phyloP scores from a whole-genome alignment of 495 filamentous ascomycete species.

The Pseudevernia furfuracea region DNA sequence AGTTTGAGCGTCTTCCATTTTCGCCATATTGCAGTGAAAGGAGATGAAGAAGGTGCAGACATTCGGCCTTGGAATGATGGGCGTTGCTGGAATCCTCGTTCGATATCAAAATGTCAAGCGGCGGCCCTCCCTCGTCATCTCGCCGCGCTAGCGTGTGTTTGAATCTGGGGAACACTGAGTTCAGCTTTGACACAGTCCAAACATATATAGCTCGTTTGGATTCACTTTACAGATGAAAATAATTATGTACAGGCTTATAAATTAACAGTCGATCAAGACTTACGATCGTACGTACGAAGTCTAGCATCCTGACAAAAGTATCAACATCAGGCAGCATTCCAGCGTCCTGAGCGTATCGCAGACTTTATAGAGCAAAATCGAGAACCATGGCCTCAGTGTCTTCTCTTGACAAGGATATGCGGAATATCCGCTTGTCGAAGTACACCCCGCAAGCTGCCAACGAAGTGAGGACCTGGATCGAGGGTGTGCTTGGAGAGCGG shows the following conservation, averaged over 20 bases:
- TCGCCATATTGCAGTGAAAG: constrained; percentile 58
- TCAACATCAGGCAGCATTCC: background rate
- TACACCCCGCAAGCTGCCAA: constrained; percentile 90
- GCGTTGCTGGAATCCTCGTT: background rate
- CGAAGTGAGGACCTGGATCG: constrained; percentile 82
- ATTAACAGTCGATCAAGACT: background rate
- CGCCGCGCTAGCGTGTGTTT: constrained; percentile 1
- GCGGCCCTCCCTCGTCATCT: constrained; percentile 4
- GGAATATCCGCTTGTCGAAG: constrained; percentile 81
- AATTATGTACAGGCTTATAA: background rate
- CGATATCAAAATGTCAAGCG: background rate
- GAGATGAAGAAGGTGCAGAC: constrained; percentile 16
- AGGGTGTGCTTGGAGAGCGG: constrained; percentile 65
- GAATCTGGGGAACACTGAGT: background rate
- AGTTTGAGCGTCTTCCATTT: constrained; percentile 78
- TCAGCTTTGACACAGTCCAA: background rate
- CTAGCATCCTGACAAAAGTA: background rate
- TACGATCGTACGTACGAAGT: background rate
- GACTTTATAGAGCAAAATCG: background rate
- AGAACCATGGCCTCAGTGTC: constrained; percentile 81
- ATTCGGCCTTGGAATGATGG: background rate
- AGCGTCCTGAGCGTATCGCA: background rate
- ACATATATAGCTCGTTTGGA: background rate
- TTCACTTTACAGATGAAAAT: background rate
- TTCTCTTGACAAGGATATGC: constrained; percentile 91